A percentile compares a stretch with the other conserved stretches of the same genome.
These are phyloP conservation scores for Pelargonium nanum DNA, from an alignment of 345 rosid genomes.

Conservation along the genomic window DNA sequence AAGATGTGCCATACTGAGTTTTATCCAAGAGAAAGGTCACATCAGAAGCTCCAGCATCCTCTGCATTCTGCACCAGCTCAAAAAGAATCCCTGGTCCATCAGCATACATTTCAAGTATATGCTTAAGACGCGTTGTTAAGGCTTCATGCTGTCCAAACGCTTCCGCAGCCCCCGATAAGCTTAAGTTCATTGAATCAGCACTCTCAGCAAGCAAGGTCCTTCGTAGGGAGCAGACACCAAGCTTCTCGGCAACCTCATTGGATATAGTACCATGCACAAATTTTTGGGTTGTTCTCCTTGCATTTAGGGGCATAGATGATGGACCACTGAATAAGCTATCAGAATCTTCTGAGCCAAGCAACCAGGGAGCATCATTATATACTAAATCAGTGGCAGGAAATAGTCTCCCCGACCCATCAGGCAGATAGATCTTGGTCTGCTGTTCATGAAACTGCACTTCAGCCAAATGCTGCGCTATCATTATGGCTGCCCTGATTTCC, in stretches of 20 bases:
- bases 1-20: slow-evolving; percentile 92
- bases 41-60: slow-evolving; percentile 95
- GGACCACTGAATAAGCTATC: slow-evolving; percentile 40
- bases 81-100: slow-evolving; percentile 96
- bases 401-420: slow-evolving; percentile 72
- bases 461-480: slow-evolving; percentile 83
- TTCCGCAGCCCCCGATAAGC: slow-evolving; percentile 93
- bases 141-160: slow-evolving; percentile 99
- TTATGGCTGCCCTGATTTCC: slow-evolving; percentile 73
- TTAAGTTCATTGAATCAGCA: slow-evolving; percentile 90
- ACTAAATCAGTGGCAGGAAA: slow-evolving; percentile 72
- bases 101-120: slow-evolving; percentile 97
- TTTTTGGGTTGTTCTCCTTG: slow-evolving; percentile 57
- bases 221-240: slow-evolving; percentile 91
- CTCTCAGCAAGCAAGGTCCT: slow-evolving; percentile 90
- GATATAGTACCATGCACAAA: slow-evolving; percentile 90
- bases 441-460: slow-evolving; percentile 58
- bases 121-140: slow-evolving; percentile 88
- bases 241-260: slow-evolving; percentile 90
- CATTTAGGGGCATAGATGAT: slow-evolving; percentile 42
- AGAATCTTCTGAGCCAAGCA: slow-evolving; percentile 60
- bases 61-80: slow-evolving; percentile 93
- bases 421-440: slow-evolving; percentile 55
- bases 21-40: slow-evolving; percentile 82
- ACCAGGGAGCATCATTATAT: slow-evolving; percentile 96